A percentile compares a stretch with the other conserved stretches of the same genome.
Conservation (phyloP, 257 asterid species). For the Plectranthus barbatus region DNA sequence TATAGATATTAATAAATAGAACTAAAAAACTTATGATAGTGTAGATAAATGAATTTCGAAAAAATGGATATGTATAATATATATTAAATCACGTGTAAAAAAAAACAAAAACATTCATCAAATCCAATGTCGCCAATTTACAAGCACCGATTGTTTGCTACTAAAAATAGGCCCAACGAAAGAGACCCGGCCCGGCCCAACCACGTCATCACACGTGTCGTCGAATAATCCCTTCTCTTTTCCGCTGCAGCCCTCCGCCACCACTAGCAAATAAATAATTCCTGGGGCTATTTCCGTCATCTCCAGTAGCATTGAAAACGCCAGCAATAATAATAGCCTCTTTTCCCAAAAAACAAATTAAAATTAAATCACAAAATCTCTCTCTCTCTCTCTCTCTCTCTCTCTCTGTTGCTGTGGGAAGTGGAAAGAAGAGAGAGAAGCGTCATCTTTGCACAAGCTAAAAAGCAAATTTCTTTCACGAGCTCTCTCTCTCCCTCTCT, state of each 20-base stretch:
- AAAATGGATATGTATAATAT: no score
- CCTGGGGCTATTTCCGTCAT: neutral
- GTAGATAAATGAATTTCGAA: no score
- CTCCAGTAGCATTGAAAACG: neutral
- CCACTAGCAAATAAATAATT: neutral
- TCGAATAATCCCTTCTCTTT: neutral
- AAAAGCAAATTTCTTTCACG: slow-evolving; percentile 41
- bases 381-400: neutral
- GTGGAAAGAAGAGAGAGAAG: slow-evolving; percentile 20
- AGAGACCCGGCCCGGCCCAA: neutral
- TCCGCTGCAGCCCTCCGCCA: neutral
- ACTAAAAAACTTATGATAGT: no score
- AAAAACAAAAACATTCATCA: no score
- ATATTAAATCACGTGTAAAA: no score
- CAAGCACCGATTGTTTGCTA: no score
- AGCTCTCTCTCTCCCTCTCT: slow-evolving; percentile 25
- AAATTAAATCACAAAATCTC: neutral
- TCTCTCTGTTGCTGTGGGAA: slow-evolving; percentile 9
- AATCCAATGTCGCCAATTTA: no score
- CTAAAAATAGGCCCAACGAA: neutral
- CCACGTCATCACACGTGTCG: slow-evolving; percentile 5
- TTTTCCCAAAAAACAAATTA: neutral
- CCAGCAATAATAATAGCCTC: slow-evolving; percentile 11
- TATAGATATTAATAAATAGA: no score
- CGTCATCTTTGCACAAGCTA: slow-evolving; percentile 22